Evolutionary conservation across 176 grass and related monocot species (phyloP).

Genomic region (Oropetium thomaeum): DNA sequence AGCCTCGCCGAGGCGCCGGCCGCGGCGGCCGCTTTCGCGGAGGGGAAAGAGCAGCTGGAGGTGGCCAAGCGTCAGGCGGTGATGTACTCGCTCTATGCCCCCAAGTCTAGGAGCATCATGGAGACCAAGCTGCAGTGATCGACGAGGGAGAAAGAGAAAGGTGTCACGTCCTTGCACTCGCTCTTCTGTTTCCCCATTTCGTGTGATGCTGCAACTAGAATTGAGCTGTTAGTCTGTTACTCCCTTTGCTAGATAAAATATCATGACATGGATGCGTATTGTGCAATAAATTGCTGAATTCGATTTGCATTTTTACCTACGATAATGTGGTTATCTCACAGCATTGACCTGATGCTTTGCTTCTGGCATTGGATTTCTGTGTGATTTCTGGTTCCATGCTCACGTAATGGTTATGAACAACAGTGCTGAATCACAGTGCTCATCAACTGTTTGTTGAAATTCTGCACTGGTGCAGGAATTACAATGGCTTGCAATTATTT

Average conservation of each 20-base stretch:
- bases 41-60: neutral
- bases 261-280: neutral
- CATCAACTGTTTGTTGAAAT: slow-evolving; percentile 15
- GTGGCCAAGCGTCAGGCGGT: neutral
- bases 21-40: neutral
- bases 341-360: neutral
- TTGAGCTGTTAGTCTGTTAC: too few relatives aligned
- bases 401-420: neutral
- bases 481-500: neutral
- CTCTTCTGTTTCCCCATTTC: neutral
- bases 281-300: slow-evolving; percentile 30
- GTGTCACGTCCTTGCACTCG: neutral
- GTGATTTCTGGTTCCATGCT: neutral
- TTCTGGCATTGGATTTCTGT: neutral
- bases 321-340: neutral
- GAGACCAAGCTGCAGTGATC: neutral
- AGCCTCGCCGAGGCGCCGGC: neutral
- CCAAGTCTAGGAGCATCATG: neutral
- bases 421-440: neutral
- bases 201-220: neutral
- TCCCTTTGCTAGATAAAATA: too few relatives aligned
- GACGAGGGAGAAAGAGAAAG: neutral
- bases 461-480: neutral
- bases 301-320: neutral
- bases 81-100: neutral